Conservation (phyloP, 208 protist species). For the Wallacemonas sp. region DNA sequence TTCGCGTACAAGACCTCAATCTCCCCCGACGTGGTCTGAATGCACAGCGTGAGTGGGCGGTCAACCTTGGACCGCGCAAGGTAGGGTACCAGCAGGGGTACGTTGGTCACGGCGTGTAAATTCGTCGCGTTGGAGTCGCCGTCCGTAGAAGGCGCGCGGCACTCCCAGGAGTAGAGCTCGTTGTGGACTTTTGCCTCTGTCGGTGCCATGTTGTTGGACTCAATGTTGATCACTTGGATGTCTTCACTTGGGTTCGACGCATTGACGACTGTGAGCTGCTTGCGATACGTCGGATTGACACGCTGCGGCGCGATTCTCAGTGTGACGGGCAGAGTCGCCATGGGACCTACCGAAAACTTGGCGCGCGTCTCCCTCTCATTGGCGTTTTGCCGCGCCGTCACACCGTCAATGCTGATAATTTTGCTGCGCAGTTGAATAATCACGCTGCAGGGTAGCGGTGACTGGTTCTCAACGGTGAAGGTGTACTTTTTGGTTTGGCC, state of each 20-base stretch:
- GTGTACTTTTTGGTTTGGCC: constrained; percentile 76
- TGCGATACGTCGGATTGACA: constrained; percentile 86
- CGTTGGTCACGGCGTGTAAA: constrained; percentile 64
- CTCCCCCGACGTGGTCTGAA: constrained; percentile 56
- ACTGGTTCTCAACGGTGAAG: constrained; percentile 80
- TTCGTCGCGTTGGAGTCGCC: constrained; percentile 14
- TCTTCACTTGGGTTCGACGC: constrained; percentile 73
- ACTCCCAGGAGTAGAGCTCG: constrained; percentile 82
- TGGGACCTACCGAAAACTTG: constrained; percentile 73
- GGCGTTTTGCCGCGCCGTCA: constrained; percentile 23
- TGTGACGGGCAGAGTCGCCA: constrained; percentile 63
- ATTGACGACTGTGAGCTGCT: constrained; percentile 85
- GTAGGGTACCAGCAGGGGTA: constrained; percentile 83
- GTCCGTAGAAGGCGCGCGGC: constrained; percentile 21
- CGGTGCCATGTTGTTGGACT: constrained; percentile 88
- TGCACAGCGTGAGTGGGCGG: constrained; percentile 45
- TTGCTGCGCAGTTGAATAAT: constrained; percentile 84
- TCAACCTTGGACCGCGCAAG: constrained; percentile 61
- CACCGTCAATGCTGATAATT: constrained; percentile 82
- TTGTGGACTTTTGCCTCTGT: constrained; percentile 82
- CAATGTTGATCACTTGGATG: constrained; percentile 80
- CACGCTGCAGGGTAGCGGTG: constrained; percentile 67
- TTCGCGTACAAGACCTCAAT: constrained; percentile 66
- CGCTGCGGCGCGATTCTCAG: constrained; percentile 79
- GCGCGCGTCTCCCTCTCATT: constrained; percentile 55